These are phyloP conservation scores for Volvox reticuliferus DNA, from an alignment of 139 green algal species.

Conservation along the genomic window DNA sequence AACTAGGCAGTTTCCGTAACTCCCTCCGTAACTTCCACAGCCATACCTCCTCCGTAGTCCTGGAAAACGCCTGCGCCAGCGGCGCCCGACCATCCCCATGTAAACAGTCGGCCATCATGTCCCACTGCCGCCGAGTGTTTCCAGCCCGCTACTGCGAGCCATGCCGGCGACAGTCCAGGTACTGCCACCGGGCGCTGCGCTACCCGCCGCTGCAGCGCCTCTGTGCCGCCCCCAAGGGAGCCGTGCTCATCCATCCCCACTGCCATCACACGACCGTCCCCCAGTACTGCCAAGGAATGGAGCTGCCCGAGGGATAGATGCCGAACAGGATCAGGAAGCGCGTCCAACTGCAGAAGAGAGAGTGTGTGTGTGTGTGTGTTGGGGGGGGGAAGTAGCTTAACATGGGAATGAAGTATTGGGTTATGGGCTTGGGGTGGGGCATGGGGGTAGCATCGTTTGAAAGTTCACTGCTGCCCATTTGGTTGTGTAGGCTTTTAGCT, in stretches of 20 bases:
- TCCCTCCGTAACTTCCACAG: not conserved
- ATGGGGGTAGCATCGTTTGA: too few species aligned
- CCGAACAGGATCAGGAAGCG: not conserved
- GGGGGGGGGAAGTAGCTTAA: not conserved
- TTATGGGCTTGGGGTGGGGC: too few species aligned
- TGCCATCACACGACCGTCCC: slow-evolving; percentile 30
- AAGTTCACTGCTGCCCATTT: too few species aligned
- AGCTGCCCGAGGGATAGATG: slow-evolving; percentile 51
- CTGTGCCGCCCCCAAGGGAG: slow-evolving; percentile 55
- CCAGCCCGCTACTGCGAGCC: slow-evolving; percentile 47
- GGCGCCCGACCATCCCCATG: slow-evolving; percentile 65
- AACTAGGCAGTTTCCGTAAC: too few species aligned
- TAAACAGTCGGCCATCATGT: slow-evolving; percentile 47
- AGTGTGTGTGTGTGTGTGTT: not conserved
- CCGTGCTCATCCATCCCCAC: slow-evolving; percentile 61
- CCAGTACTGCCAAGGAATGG: slow-evolving; percentile 52
- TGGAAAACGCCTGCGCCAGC: slow-evolving; percentile 26
- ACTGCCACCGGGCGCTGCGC: not conserved
- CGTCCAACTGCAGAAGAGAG: slow-evolving; percentile 11
- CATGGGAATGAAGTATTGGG: too few species aligned
- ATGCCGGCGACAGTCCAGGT: not conserved
- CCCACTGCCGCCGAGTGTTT: slow-evolving; percentile 33
- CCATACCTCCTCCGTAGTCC: slow-evolving; percentile 29
- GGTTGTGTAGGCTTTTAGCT: too few species aligned
- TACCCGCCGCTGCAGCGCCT: not conserved